phyloP scores from a whole-genome alignment of 805 yeast species.

The Suhomyces faveliae region DNA sequence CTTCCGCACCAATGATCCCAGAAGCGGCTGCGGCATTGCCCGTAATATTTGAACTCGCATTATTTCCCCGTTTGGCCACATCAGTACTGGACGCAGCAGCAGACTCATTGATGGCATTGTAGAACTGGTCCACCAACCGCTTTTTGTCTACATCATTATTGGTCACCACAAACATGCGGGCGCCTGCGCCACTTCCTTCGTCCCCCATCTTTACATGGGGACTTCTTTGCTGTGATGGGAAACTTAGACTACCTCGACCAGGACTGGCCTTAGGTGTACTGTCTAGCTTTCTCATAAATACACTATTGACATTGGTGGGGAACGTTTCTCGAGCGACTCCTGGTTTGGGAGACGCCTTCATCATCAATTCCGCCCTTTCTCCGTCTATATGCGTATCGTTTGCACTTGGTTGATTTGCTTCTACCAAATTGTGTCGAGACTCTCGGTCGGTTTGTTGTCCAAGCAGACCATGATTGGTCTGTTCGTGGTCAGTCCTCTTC shows the following conservation, averaged over 20 bases:
- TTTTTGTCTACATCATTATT: conserved; percentile 22
- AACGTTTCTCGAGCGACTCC: conserved; percentile 3
- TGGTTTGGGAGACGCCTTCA: not conserved
- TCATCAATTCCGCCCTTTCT: not conserved
- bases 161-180: conserved; percentile 1
- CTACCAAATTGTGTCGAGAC: not conserved
- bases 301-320: conserved; percentile 7
- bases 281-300: conserved; percentile 9
- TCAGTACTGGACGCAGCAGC: conserved; percentile 1
- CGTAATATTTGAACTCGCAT: not conserved
- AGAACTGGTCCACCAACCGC: conserved; percentile 43
- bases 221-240: conserved; percentile 8
- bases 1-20: not conserved
- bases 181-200: conserved; percentile 5
- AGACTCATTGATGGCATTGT: conserved; percentile 24
- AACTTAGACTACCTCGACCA: conserved; percentile 2
- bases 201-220: conserved; percentile 7
- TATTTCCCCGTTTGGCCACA: not conserved
- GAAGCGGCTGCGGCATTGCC: not conserved
- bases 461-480: too few species aligned
- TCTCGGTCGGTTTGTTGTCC: not conserved
- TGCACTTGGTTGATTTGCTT: not conserved
- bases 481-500: not conserved
- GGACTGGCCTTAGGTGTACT: conserved; percentile 3
- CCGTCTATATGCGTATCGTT: not conserved